Evolutionary conservation across 306 rosid genomes (phyloP), one percentile per base, ranked within the genome.

Genomic region (Fagus sylvatica): DNA sequence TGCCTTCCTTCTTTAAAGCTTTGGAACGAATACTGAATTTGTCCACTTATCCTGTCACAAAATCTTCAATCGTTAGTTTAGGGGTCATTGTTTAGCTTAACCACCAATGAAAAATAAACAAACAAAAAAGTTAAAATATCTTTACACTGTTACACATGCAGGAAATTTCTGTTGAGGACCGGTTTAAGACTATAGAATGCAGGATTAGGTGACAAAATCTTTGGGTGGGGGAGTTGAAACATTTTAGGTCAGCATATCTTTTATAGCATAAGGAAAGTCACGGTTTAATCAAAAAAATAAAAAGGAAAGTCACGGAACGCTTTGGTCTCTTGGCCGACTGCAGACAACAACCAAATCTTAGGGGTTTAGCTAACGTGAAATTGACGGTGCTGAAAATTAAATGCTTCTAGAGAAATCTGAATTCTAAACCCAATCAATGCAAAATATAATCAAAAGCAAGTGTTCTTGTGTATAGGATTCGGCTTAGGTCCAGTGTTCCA

Each of bases 41-140:
- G 61, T 59, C 74, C 76, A 75, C 64, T 53, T 17, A 17, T 37
- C 42, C 37, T 5, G 12, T 34, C 42, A 57, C 17, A 67, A 17
- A 59, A 71, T 53, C 49, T 32, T 49, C 36, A 43, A 48, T 62
- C 41, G 56, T 42, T 39, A 30, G 49, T 51, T 70, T 39, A 28
- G 19, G 72, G 81, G 79, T 66, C 48, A 64, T 19, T 74, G 72
- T 69, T 34, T 69, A 59, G 70, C 65, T 60, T 75, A 75, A 60
- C 80, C 42, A 80, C 80, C 67, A 48, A 54, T 36, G 28, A 22
- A 22, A 22, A 22, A 22, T 22, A 7, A 65, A 51, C 8, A 12
- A 34, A 43, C 57, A 42, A 48, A 72, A 71, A 6, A 34, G 54
- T 43, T 34, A 66, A 40, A 7, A 72, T 36, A 49, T 62, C 0